A percentile compares a stretch with the other conserved stretches of the same genome.
phyloP scores from a whole-genome alignment of 768 basidiomycete genomes.

The Calvatia gigantea region DNA sequence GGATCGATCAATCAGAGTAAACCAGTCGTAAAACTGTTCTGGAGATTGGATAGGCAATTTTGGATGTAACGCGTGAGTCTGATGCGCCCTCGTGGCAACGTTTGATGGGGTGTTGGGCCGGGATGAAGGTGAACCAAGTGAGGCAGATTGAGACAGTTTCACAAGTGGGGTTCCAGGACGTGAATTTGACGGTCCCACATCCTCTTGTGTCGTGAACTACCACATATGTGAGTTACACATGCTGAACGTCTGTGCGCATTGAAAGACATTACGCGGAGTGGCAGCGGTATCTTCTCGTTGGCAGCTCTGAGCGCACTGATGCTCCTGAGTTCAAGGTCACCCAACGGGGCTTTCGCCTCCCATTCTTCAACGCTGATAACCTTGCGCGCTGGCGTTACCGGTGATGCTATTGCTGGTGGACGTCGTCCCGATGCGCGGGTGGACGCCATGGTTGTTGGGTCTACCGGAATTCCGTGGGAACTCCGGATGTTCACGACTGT shows the following conservation, averaged over 20 bases:
- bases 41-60: slow-evolving; percentile 80
- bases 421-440: neutral
- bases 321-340: slow-evolving; percentile 72
- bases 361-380: slow-evolving; percentile 82
- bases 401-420: slow-evolving; percentile 3
- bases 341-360: slow-evolving; percentile 79
- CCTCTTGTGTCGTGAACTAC: slow-evolving; percentile 30
- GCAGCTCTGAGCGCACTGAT: slow-evolving; percentile 60
- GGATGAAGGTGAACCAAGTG: slow-evolving; percentile 16
- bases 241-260: neutral
- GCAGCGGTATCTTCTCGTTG: slow-evolving; percentile 59
- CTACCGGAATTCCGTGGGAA: too few relatives aligned
- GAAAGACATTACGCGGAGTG: slow-evolving; percentile 68
- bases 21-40: slow-evolving; percentile 98
- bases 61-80: slow-evolving; percentile 62
- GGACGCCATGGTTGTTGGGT: slow-evolving; percentile 4
- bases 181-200: slow-evolving; percentile 16
- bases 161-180: slow-evolving; percentile 39
- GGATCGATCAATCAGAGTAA: slow-evolving; percentile 81
- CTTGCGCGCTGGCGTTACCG: neutral
- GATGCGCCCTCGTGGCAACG: neutral
- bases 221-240: slow-evolving; percentile 9
- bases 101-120: slow-evolving; percentile 44
- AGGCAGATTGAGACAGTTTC: neutral
- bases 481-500: too few relatives aligned